Evolutionary conservation across 2,329 filamentous ascomycete genomes (phyloP), one percentile per base, ranked within the genome.

Genomic region (Ascocoryne sarcoides): DNA sequence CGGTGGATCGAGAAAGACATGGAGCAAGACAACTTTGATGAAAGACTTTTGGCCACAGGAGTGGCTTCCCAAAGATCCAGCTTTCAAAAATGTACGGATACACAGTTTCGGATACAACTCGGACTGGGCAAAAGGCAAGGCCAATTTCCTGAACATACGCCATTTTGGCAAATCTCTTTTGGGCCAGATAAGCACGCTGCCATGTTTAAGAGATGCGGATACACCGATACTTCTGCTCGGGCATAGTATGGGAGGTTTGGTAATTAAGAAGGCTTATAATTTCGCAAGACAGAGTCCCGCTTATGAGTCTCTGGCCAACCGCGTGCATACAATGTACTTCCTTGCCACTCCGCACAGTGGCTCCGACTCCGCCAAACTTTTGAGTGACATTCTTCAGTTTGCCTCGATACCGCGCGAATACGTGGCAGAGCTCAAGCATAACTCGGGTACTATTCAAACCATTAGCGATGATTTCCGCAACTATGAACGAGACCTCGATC

Each of bases 171-270:
- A 55, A 34, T 42, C 51, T 2, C 37, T 64, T 4, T 32, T 60
- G 1, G 53, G 49, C 18, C 52, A 58, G 19, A 51, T 63, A 41
- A 48, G 50, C 16, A 54, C 32, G 18, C 21, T 23, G 15, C 37
- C 36, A 34, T 37, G 21, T 36, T 17, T 46, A n/a, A 14, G 40
- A 52, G 44, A 56, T 55, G 7, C 18, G 19, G 5, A 40, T 28
- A 31, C 15, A 9, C 45, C 57, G 2, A 62, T 70, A 14, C 59
- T 70, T 3, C 54, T 70, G 12, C 56, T 70, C 10, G 65, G 54
- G 2, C 68, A 71, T 44, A 65, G 61, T 28, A 68, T 71, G 67
- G 67, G 69, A 1, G 47, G 49, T 1, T 40, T 63, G 2, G 56
- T 63, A 1, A 56, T 62, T 4, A 64, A 64, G 57, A 60, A 46